phyloP scores from a whole-genome alignment of 257 asterid species.

The Henckelia pumila region DNA sequence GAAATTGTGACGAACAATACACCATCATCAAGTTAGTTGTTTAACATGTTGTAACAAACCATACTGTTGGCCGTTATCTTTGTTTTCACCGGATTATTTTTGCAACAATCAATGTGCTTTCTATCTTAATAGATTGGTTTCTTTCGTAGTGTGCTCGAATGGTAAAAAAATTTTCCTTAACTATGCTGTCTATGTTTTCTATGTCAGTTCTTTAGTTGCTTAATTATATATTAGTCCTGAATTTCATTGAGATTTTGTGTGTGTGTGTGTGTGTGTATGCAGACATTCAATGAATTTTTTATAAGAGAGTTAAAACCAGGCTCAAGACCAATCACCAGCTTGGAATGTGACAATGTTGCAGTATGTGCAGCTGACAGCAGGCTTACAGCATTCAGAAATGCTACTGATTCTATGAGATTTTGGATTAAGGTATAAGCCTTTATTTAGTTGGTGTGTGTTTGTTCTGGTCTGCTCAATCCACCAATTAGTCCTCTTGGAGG shows the following conservation, averaged over 20 bases:
- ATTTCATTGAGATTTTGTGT: not conserved
- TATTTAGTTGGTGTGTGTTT: not conserved
- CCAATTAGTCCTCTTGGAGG: constrained; percentile 4
- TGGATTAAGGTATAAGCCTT: constrained; percentile 78
- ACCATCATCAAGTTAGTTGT: not conserved
- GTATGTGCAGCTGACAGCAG: constrained; percentile 95
- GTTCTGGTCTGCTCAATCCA: constrained; percentile 6
- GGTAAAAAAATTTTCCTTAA: not conserved
- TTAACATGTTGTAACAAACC: not conserved
- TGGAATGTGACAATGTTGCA: constrained; percentile 68
- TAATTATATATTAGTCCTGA: not conserved
- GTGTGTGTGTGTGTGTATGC: constrained; percentile 32
- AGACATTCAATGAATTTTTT: constrained; percentile 93
- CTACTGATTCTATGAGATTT: constrained; percentile 64
- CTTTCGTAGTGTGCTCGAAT: constrained; percentile 12
- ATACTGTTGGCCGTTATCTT: not conserved
- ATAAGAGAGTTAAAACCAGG: constrained; percentile 84
- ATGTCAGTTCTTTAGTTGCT: not conserved
- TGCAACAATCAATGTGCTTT: not conserved
- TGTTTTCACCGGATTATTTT: not conserved
- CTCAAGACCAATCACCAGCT: constrained; percentile 62
- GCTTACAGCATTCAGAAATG: constrained; percentile 75
- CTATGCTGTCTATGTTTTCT: not conserved
- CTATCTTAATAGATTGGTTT: not conserved
- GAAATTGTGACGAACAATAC: not conserved